phyloP scores from a whole-genome alignment of 768 basidiomycete genomes.

The Auriculariales sp. region DNA sequence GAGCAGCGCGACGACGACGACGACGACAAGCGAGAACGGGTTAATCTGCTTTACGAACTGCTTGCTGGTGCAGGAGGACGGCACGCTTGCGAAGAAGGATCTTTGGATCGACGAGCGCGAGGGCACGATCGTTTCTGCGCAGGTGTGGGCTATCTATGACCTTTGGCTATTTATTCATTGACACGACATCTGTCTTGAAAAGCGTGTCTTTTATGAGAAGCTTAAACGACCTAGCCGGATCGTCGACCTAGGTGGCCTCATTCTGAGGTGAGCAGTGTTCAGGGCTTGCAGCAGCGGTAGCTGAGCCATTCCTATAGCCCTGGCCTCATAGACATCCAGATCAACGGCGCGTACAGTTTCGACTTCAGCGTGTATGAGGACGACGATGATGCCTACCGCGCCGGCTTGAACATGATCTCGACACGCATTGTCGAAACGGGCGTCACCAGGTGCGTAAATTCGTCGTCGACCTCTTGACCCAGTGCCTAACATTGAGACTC shows the following conservation, averaged over 20 bases:
- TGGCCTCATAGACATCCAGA: conserved; percentile 75
- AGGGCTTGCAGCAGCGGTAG: not conserved
- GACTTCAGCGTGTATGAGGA: conserved; percentile 76
- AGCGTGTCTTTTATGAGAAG: conserved; percentile 45
- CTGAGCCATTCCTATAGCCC: conserved; percentile 32
- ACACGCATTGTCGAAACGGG: conserved; percentile 75
- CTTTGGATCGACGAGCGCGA: conserved; percentile 68
- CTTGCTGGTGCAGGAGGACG: conserved; percentile 65
- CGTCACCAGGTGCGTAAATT: conserved; percentile 51
- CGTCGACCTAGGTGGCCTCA: conserved; percentile 62
- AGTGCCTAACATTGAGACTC: conserved; percentile 2
- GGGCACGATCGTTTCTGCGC: conserved; percentile 63
- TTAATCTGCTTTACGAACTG: conserved; percentile 84
- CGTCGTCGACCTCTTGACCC: conserved; percentile 20
- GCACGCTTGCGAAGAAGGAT: conserved; percentile 55
- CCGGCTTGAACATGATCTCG: conserved; percentile 56
- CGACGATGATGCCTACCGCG: conserved; percentile 49
- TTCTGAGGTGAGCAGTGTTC: conserved; percentile 38
- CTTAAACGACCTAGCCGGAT: conserved; percentile 43
- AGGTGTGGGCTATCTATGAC: conserved; percentile 27
- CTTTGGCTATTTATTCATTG: not conserved
- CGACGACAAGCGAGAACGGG: no score
- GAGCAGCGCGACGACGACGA: no score
- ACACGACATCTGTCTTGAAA: conserved; percentile 24
- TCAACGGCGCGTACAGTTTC: conserved; percentile 81